A percentile compares a stretch with the other conserved stretches of the same genome.
These are phyloP conservation scores for Globisporangium canariense DNA, from an alignment of 352 stramenopile species.

Conservation along the genomic window DNA sequence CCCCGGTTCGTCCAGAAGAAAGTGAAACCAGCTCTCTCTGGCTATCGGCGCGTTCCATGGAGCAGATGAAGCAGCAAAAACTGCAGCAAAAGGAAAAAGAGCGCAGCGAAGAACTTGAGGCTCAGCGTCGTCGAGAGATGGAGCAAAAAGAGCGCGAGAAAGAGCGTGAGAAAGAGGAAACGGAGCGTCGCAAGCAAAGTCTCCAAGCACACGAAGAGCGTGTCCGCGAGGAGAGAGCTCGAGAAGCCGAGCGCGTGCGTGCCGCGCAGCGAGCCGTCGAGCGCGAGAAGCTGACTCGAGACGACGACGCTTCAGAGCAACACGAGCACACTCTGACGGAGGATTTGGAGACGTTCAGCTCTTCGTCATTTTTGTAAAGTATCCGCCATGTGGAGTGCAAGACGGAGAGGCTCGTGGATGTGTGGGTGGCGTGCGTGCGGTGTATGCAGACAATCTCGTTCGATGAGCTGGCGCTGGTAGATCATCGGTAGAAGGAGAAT, in stretches of 20 bases:
- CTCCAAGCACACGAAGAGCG: conserved; percentile 60
- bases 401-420: conserved; percentile 1
- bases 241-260: conserved; percentile 57
- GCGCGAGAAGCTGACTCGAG: conserved; percentile 58
- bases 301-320: conserved; percentile 62
- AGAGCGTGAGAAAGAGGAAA: conserved; percentile 61
- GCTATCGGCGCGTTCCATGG: conserved; percentile 80
- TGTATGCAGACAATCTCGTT: conserved; percentile 3
- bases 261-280: conserved; percentile 52
- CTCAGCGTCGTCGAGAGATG: conserved; percentile 55
- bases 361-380: conserved; percentile 83
- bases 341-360: conserved; percentile 85
- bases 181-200: conserved; percentile 58
- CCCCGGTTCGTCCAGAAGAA: conserved; percentile 51
- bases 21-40: conserved; percentile 78
- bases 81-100: conserved; percentile 83
- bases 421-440: conserved; percentile 1
- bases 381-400: background rate
- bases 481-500: background rate
- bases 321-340: conserved; percentile 74
- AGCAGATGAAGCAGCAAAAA: conserved; percentile 87
- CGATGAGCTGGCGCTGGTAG: background rate
- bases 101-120: conserved; percentile 61
- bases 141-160: conserved; percentile 72
- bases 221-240: conserved; percentile 46